Base-by-base conservation (phyloP, 108 stramenopile species). In the Stephanodiscus triporus region DNA sequence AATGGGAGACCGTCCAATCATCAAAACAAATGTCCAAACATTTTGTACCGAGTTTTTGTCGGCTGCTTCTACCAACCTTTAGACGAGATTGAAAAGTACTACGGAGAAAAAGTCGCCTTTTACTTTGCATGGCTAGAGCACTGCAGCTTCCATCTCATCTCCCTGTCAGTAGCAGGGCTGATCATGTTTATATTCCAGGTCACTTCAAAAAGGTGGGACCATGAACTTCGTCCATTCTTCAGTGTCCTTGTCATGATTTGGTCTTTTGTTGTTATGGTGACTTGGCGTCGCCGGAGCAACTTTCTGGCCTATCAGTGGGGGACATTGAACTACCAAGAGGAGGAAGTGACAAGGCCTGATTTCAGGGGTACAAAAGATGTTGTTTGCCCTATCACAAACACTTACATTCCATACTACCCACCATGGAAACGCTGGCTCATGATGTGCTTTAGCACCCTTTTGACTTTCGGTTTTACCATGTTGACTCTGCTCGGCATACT, bases 81-180 rank as follows among this genome's bases (percentile, higher is more conserved):
- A 37, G 96, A 97, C 74, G 73, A 87, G 6, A 93, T 99, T 67
- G 97, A 97, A 37, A 88, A 96, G 68, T 99, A 99, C 73, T 98
- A 96, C 68, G 99, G 99, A 32, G 99, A 99, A 73, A 90, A 92
- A 63, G 84, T 98, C 24, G 96, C 97, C 7, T 98, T 98, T 79
- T 99, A 99, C 84, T 99, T 99, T 77, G 99, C 97, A 17, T 99
- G 96, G 95, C 68, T 98, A 45, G 93, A 97, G 59, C 97, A 96
- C 76, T 90, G 87, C 75, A 95, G 97, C 24, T 73, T 77, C 17
- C 94, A 96, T 69, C 82, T 97, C 27, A 40, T 94, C 0, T 81
- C 87, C 30, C 82, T 92, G 29, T 83, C 91, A 43, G 37, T 92
- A 0, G 37, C 91, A 32, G 95, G 97, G 0, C 30, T 86, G n/a